phyloP scores from a whole-genome alignment of 164 flowering plant genomes.

The Vitis cinerea region DNA sequence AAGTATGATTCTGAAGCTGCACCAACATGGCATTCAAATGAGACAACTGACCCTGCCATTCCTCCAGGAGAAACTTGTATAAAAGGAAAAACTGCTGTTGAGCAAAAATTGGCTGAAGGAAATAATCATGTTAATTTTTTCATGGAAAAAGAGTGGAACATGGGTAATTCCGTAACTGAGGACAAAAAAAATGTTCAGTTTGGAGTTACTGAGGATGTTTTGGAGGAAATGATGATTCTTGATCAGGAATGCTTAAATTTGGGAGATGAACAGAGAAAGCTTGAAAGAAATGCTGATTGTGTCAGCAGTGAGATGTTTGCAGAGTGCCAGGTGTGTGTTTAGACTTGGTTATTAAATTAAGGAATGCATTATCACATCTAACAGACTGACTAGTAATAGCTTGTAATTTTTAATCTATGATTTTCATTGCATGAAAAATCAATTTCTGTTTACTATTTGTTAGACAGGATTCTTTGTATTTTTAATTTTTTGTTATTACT shows the following conservation, averaged over 20 bases:
- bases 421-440: too few species aligned
- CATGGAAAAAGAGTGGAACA: conserved; percentile 16
- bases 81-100: conserved; percentile 8
- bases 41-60: conserved; percentile 11
- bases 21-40: conserved; percentile 10
- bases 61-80: conserved; percentile 12
- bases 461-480: too few species aligned
- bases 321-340: conserved; percentile 82
- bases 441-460: too few species aligned
- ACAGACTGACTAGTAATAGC: background rate
- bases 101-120: conserved; percentile 19
- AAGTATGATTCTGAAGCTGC: conserved; percentile 15
- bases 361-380: background rate
- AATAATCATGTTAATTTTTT: conserved; percentile 7
- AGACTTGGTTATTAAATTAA: background rate
- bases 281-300: conserved; percentile 91
- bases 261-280: conserved; percentile 79
- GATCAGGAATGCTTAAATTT: conserved; percentile 51
- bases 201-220: conserved; percentile 34
- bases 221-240: conserved; percentile 61
- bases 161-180: conserved; percentile 11
- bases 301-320: conserved; percentile 93
- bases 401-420: too few species aligned
- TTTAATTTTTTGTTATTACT: too few species aligned
- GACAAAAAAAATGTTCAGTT: conserved; percentile 23